A percentile compares a stretch with the other conserved stretches of the same genome.
Conservation (phyloP, 1,139 yeast species). For the Meyerozyma smithsonii region DNA sequence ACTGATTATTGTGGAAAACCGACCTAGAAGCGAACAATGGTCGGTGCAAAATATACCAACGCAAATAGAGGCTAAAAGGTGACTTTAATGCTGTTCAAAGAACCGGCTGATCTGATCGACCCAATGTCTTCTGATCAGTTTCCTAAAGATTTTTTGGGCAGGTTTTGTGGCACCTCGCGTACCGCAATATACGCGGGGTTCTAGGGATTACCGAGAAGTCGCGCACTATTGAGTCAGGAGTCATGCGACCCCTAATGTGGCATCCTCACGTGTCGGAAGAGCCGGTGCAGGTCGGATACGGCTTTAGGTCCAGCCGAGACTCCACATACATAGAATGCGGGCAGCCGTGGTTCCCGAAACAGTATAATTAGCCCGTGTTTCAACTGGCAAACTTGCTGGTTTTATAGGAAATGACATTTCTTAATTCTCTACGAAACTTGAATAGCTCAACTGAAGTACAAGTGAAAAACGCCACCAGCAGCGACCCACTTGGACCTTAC, state of each 20-base stretch:
- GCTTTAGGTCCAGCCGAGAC: too few relatives aligned
- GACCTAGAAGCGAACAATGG: not conserved
- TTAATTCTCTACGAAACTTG: constrained; percentile 4
- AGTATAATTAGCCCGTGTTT: too few relatives aligned
- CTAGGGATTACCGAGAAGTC: not conserved
- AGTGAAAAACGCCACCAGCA: constrained; percentile 25
- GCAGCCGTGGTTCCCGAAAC: not conserved
- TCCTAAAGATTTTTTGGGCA: constrained; percentile 11
- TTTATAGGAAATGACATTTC: constrained; percentile 7
- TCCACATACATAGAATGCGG: too few relatives aligned
- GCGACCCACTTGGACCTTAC: constrained; percentile 37
- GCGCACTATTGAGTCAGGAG: not conserved
- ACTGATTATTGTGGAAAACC: too few relatives aligned
- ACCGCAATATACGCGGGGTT: not conserved
- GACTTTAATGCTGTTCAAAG: not conserved
- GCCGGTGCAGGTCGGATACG: not conserved
- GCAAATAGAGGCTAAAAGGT: not conserved
- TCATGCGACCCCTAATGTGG: constrained; percentile 2
- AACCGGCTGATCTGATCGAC: constrained; percentile 1
- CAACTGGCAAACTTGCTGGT: too few relatives aligned
- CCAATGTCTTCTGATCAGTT: constrained; percentile 14
- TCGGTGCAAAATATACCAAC: not conserved
- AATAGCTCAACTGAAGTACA: constrained; percentile 13
- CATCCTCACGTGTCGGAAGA: not conserved
- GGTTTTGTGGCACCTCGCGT: not conserved